Conservation (phyloP, 768 basidiomycete genomes). For the Coprinellus aureogranulatus region DNA sequence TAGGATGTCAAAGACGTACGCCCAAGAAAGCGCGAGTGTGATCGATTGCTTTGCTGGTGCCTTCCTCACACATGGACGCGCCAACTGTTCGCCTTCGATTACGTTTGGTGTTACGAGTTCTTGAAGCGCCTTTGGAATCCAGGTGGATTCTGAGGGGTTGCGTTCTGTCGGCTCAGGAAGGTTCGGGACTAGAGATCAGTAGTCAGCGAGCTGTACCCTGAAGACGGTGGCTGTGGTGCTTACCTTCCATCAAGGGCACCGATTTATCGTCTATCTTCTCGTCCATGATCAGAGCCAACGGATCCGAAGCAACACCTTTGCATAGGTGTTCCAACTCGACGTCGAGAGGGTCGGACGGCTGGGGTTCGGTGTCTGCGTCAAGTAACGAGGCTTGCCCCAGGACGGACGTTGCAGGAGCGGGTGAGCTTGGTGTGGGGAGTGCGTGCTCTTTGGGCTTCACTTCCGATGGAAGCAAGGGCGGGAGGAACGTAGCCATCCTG, state of each 20-base stretch:
- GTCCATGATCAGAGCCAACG: conserved; percentile 42
- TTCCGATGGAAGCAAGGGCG: conserved; percentile 23
- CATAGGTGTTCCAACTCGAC: conserved; percentile 32
- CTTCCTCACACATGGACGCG: conserved; percentile 43
- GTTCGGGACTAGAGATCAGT: conserved; percentile 45
- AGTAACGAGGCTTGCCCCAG: conserved; percentile 11
- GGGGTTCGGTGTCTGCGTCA: not conserved
- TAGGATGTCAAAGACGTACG: conserved; percentile 36
- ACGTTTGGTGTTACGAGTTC: not conserved
- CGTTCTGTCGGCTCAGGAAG: conserved; percentile 53
- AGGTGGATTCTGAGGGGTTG: conserved; percentile 21
- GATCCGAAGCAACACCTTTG: conserved; percentile 13
- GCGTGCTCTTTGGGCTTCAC: not conserved
- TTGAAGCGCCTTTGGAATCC: conserved; percentile 17
- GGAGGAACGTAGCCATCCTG: conserved; percentile 41
- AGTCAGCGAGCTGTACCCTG: not conserved
- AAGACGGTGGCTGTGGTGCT: not conserved
- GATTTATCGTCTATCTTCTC: conserved; percentile 56
- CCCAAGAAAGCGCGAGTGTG: conserved; percentile 64
- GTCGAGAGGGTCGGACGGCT: conserved; percentile 24
- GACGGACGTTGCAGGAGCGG: conserved; percentile 6
- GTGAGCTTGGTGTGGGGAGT: not conserved
- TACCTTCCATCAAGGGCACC: conserved; percentile 57
- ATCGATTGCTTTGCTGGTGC: conserved; percentile 59
- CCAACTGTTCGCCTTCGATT: not conserved